Conservation (phyloP, 208 protist genomes). For the Crithidia brevicula region DNA sequence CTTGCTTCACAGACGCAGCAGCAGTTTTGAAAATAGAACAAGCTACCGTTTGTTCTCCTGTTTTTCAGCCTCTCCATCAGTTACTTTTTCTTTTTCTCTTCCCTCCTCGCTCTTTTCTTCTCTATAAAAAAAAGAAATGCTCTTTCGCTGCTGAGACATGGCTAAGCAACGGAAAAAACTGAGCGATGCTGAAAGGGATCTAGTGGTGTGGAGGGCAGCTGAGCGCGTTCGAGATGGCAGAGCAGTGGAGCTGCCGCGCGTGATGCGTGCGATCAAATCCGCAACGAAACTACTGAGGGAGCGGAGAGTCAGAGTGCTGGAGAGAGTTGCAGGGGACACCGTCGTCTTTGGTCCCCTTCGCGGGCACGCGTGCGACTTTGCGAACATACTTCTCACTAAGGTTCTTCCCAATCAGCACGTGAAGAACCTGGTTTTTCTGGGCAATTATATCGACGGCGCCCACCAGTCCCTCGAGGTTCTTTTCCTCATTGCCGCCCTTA, state of each 20-base stretch:
- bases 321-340: slow-evolving; percentile 49
- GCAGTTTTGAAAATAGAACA: too few species aligned
- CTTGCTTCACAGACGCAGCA: too few species aligned
- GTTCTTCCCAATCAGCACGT: slow-evolving; percentile 38
- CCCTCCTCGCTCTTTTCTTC: background rate
- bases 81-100: slow-evolving; percentile 3
- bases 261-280: slow-evolving; percentile 18
- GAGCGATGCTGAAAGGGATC: slow-evolving; percentile 31
- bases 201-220: slow-evolving; percentile 31
- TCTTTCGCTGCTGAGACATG: slow-evolving; percentile 8
- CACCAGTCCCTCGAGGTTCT: slow-evolving; percentile 78
- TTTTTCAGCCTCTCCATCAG: background rate
- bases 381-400: slow-evolving; percentile 57
- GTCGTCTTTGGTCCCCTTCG: slow-evolving; percentile 74
- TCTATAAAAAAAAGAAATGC: background rate
- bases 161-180: slow-evolving; percentile 34
- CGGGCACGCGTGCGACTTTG: slow-evolving; percentile 77
- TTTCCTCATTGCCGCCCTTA: slow-evolving; percentile 63
- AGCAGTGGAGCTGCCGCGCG: slow-evolving; percentile 17
- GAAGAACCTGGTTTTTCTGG: slow-evolving; percentile 71
- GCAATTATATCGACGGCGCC: slow-evolving; percentile 86
- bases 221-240: slow-evolving; percentile 18
- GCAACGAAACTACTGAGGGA: slow-evolving; percentile 18
- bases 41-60: too few species aligned
- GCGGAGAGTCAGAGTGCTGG: slow-evolving; percentile 18